Evolutionary conservation across 2,329 filamentous ascomycete genomes (phyloP), one percentile per base, ranked within the genome.

Genomic region (Hypoxylon sp.): DNA sequence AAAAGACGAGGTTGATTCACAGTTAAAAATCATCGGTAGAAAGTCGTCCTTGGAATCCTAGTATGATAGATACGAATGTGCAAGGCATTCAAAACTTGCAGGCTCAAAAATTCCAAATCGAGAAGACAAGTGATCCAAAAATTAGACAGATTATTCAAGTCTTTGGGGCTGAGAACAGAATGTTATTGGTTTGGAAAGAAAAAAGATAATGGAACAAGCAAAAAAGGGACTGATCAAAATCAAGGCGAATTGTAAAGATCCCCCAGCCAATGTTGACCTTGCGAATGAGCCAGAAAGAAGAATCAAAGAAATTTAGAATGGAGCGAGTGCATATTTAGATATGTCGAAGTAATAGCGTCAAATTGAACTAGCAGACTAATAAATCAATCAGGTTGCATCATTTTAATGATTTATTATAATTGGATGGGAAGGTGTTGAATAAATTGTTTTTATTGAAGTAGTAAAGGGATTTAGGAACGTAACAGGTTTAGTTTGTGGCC

Each of bases 401-500:
- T 44, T 11, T 11, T n/a, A 31, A 42, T 17, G 14, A 44, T 33
- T 33, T 19, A 22, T 46, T 57, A 2, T 46, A 31, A 57, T 57
- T 57, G 37, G 37, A 22, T 33, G 24, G 4, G 17, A 19, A 46
- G 26, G 29, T 9, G 11, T 33, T 33, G n/a, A 44, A 55, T 42
- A 42, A 55, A 29, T 55, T 55, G 52, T 55, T 44, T 54, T 44
- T 57, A 46, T 57, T 46, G 5, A 46, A n/a, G 53, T 33, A 6
- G 26, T 26, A 26, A 46, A 11, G 39, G 26, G 9, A 46, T 47
- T n/a, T 22, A 22, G 3, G 39, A 22, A 44, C 17, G 39, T 22
- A 44, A 44, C 9, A 44, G 39, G 39, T 19, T 63, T 63, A 63
- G 50, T 48, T 14, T 14, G 13, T 19, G 58, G 57, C 47, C 58